These are phyloP conservation scores for Cokeromyces recurvatus DNA, from an alignment of 371 early-diverging fungal species.

Conservation along the genomic window DNA sequence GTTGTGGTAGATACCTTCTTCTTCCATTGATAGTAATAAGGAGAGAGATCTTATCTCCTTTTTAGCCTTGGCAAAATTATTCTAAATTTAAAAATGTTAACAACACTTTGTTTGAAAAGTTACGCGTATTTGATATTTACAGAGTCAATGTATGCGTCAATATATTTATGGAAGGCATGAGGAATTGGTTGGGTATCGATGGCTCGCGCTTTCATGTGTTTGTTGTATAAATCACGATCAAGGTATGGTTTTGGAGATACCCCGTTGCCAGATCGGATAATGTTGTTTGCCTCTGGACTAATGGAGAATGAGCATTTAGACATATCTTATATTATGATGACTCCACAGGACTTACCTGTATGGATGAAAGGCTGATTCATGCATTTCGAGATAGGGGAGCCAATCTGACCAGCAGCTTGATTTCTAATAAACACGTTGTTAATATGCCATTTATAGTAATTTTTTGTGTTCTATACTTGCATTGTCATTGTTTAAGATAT, in stretches of 20 bases:
- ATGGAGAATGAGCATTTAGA: constrained; percentile 3
- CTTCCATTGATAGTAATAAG: neutral
- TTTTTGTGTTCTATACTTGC: too few species aligned
- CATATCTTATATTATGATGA: neutral
- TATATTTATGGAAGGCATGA: constrained; percentile 1
- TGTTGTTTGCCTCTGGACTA: constrained; percentile 5
- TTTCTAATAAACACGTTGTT: too few species aligned
- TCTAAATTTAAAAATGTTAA: constrained; percentile 1
- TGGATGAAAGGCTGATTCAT: too few species aligned
- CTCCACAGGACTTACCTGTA: constrained; percentile 4
- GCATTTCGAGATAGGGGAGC: too few species aligned
- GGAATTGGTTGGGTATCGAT: neutral
- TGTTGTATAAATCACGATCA: constrained; percentile 1
- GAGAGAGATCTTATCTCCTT: constrained; percentile 1
- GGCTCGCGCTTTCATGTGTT: neutral
- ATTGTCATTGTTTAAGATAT: too few species aligned
- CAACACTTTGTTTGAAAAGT: too few species aligned
- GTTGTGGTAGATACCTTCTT: neutral
- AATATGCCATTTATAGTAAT: too few species aligned
- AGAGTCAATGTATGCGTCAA: neutral
- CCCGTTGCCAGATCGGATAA: constrained; percentile 2
- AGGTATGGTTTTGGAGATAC: neutral
- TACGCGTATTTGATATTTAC: constrained; percentile 1
- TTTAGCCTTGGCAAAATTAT: neutral
- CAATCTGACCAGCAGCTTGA: too few species aligned